phyloP scores from a whole-genome alignment of 352 stramenopile genomes.

The Lagenidium sp. region DNA sequence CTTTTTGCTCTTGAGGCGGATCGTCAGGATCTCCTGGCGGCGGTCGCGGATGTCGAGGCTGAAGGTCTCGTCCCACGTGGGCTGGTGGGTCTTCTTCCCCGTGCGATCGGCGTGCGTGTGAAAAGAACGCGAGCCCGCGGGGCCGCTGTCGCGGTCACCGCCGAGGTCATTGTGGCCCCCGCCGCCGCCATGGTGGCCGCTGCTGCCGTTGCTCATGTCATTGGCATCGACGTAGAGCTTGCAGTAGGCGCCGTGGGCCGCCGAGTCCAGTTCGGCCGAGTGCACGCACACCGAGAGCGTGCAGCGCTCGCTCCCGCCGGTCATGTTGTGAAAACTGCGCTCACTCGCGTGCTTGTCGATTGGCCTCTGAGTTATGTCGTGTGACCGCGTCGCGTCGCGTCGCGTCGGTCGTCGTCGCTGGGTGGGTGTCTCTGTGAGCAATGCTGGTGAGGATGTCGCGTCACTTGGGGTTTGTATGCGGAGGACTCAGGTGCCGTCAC shows the following conservation, averaged over 20 bases:
- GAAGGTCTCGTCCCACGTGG: slow-evolving; percentile 18
- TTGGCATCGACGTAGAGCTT: slow-evolving; percentile 17
- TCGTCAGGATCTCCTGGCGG: slow-evolving; percentile 34
- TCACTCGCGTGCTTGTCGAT: too few relatives aligned
- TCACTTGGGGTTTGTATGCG: too few relatives aligned
- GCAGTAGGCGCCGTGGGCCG: slow-evolving; percentile 14
- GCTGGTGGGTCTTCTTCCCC: slow-evolving; percentile 12
- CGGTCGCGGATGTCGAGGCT: slow-evolving; percentile 13
- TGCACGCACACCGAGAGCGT: slow-evolving; percentile 15
- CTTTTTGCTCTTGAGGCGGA: slow-evolving; percentile 62
- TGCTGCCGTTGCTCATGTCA: slow-evolving; percentile 6
- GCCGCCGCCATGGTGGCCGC: slow-evolving; percentile 3
- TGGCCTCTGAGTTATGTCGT: too few relatives aligned
- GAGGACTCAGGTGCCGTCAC: too few relatives aligned
- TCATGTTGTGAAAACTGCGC: too few relatives aligned
- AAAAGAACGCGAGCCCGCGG: slow-evolving; percentile 13
- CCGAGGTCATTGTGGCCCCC: slow-evolving; percentile 1
- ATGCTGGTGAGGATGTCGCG: too few relatives aligned
- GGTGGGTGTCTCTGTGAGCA: too few relatives aligned
- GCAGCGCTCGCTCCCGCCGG: slow-evolving; percentile 1
- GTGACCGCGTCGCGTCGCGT: too few relatives aligned
- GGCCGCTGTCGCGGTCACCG: neutral
- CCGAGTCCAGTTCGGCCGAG: slow-evolving; percentile 15
- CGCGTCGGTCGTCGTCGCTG: too few relatives aligned
- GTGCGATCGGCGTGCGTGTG: slow-evolving; percentile 14